A percentile compares a stretch with the other conserved stretches of the same genome.
Evolutionary conservation across 2,329 filamentous ascomycete species (phyloP).

Genomic region (Calonectria pseudoturangicola): DNA sequence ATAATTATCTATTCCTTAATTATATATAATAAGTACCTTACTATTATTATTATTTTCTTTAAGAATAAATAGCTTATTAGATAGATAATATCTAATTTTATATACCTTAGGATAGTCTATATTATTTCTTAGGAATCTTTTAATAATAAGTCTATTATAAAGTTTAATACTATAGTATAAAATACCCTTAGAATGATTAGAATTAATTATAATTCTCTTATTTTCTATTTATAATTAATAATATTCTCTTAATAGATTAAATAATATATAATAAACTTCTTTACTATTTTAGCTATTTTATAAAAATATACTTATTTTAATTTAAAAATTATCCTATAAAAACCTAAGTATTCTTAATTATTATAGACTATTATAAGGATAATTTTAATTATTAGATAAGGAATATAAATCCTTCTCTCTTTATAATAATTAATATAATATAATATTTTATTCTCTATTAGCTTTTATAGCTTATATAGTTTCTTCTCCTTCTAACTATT

Average conservation of each 20-base stretch:
- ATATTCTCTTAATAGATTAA: background rate
- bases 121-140: background rate
- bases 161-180: background rate
- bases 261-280: background rate
- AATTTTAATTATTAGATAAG: background rate
- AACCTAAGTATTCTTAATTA: background rate
- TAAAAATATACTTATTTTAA: background rate
- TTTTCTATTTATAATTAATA: background rate
- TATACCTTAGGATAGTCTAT: background rate
- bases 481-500: background rate
- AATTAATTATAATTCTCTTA: background rate
- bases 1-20: background rate
- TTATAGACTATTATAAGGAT: background rate
- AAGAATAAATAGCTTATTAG: background rate
- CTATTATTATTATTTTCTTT: background rate
- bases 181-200: background rate
- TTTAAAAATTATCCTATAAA: background rate
- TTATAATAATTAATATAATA: background rate
- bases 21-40: background rate
- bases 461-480: background rate
- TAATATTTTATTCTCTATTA: background rate
- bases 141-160: background rate
- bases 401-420: background rate
- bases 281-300: background rate
- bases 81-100: background rate